phyloP scores from a whole-genome alignment of 768 basidiomycete genomes.

The Strobilomyces dryophilus region DNA sequence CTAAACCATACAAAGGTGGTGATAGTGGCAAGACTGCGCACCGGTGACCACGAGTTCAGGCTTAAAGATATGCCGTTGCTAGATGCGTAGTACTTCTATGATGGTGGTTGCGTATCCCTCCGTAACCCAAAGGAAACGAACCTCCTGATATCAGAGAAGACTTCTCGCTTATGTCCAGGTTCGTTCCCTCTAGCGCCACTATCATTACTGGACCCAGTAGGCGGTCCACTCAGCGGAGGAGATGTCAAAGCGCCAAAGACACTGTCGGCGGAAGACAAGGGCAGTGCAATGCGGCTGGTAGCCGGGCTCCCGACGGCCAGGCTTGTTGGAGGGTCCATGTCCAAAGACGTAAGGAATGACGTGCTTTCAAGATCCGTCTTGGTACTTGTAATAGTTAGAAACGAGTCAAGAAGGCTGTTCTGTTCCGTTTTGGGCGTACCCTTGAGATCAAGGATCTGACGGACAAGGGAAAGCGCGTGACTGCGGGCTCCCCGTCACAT shows the following conservation, averaged over 20 bases:
- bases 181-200: slow-evolving; percentile 40
- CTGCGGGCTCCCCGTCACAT: slow-evolving; percentile 6
- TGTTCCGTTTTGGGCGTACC: slow-evolving; percentile 85
- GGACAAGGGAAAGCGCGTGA: not conserved
- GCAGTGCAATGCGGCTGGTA: slow-evolving; percentile 57
- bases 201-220: slow-evolving; percentile 54
- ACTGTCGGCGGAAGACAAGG: slow-evolving; percentile 45
- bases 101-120: slow-evolving; percentile 50
- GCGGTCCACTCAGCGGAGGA: slow-evolving; percentile 60
- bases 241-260: slow-evolving; percentile 55
- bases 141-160: slow-evolving; percentile 84
- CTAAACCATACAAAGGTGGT: not conserved
- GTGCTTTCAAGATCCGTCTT: slow-evolving; percentile 83
- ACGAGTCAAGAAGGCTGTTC: slow-evolving; percentile 86
- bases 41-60: not conserved
- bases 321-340: slow-evolving; percentile 84
- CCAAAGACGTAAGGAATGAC: slow-evolving; percentile 89
- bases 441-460: slow-evolving; percentile 91
- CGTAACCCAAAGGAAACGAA: slow-evolving; percentile 88
- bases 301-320: slow-evolving; percentile 63
- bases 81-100: slow-evolving; percentile 7
- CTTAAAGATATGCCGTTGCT: not conserved
- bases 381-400: slow-evolving; percentile 90
- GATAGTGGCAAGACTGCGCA: slow-evolving; percentile 10
- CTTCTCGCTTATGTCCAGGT: slow-evolving; percentile 56